Evolutionary conservation across 371 early-diverging fungal genomes (phyloP).

Genomic region (Mucor irregularis): DNA sequence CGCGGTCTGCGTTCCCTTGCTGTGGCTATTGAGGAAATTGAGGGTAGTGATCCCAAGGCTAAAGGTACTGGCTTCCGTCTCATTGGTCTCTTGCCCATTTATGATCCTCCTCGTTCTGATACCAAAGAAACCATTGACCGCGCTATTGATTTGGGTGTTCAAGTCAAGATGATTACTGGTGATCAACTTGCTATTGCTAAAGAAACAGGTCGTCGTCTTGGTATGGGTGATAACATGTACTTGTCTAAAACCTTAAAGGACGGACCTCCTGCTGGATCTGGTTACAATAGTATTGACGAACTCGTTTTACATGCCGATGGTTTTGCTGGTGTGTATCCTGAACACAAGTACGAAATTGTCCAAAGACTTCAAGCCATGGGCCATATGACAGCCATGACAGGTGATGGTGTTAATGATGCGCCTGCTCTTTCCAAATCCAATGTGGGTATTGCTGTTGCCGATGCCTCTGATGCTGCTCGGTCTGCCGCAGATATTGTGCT

Average conservation of each 20-base stretch:
- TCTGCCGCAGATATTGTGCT: conserved; percentile 72
- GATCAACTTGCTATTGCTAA: conserved; percentile 87
- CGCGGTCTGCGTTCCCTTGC: conserved; percentile 78
- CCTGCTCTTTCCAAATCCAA: conserved; percentile 84
- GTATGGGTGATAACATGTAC: conserved; percentile 67
- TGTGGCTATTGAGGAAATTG: conserved; percentile 64
- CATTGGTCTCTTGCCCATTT: conserved; percentile 69
- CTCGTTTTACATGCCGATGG: conserved; percentile 72
- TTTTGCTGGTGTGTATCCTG: conserved; percentile 87
- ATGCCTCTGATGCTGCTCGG: conserved; percentile 68
- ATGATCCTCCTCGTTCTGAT: conserved; percentile 82
- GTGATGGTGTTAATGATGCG: conserved; percentile 94
- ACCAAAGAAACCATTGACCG: conserved; percentile 77
- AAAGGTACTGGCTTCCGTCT: conserved; percentile 58
- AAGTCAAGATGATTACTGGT: conserved; percentile 92
- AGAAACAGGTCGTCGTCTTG: conserved; percentile 71
- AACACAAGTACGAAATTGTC: conserved; percentile 90
- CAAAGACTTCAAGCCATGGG: conserved; percentile 76
- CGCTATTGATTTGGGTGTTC: conserved; percentile 78
- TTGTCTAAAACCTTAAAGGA: conserved; percentile 67
- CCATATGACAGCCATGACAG: conserved; percentile 84
- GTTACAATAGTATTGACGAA: conserved; percentile 73
- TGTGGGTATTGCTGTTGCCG: conserved; percentile 78
- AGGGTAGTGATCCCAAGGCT: conserved; percentile 38
- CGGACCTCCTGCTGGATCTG: conserved; percentile 59